Conservation (phyloP, 2,329 filamentous ascomycete species). For the Diplodia intermedia region DNA sequence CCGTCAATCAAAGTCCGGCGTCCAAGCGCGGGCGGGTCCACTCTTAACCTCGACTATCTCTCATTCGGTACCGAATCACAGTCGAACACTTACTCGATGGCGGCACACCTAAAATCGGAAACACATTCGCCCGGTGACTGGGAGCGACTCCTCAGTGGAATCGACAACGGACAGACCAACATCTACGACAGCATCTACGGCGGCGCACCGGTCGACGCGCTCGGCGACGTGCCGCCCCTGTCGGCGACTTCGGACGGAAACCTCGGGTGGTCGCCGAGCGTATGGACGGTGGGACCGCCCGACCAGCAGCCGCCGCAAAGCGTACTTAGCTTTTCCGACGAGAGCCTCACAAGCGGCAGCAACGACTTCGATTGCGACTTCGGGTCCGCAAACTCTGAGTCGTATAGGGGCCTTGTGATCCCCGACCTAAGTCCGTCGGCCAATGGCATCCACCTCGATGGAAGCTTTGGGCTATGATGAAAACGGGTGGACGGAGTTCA, state of each 20-base stretch:
- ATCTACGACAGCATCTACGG: conserved; percentile 87
- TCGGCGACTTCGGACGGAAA: conserved; percentile 43
- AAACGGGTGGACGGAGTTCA: conserved; percentile 4
- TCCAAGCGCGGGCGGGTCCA: conserved; percentile 39
- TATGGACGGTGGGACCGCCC: conserved; percentile 45
- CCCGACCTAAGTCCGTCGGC: conserved; percentile 30
- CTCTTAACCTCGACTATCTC: conserved; percentile 57
- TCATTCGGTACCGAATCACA: conserved; percentile 53
- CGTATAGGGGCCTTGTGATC: conserved; percentile 33
- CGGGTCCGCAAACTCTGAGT: conserved; percentile 38
- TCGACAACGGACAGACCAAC: conserved; percentile 80
- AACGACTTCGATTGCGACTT: conserved; percentile 50
- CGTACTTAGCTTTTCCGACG: conserved; percentile 66
- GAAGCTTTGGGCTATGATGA: conserved; percentile 18
- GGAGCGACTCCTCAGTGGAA: conserved; percentile 79
- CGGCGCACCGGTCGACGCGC: conserved; percentile 59
- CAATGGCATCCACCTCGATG: conserved; percentile 13
- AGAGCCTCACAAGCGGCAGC: conserved; percentile 63
- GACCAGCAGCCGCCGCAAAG: conserved; percentile 55
- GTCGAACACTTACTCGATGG: conserved; percentile 37
- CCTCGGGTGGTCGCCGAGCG: conserved; percentile 46
- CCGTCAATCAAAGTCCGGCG: conserved; percentile 48
- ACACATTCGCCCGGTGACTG: conserved; percentile 72
- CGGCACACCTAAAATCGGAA: conserved; percentile 46
- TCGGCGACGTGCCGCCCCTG: conserved; percentile 44